Evolutionary conservation across 345 rosid species (phyloP), one percentile per base, ranked within the genome.

Genomic region (Aethionema arabicum): DNA sequence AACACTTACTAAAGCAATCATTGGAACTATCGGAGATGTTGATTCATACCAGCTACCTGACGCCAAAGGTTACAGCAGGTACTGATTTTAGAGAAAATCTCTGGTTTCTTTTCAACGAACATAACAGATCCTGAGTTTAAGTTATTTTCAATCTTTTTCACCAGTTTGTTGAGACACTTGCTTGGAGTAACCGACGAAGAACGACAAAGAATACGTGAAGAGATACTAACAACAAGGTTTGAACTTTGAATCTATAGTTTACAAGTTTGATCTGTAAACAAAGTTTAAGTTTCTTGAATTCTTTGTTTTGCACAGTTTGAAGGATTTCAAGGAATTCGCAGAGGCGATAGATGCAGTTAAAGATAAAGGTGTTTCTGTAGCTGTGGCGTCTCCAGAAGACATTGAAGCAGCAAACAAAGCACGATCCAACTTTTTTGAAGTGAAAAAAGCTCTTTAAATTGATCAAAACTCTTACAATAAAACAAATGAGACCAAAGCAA

Each of bases 1-100:
- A 65, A 74, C 88, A 8, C 88, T 93, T 21, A 73, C 89, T 37
- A 93, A 93, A 81, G 90, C 99, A 65, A 90, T 92, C 59, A 92
- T 92, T 56, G 99, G 97, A 65, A 92, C 97, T 55, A 83, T 92
- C 12, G 97, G 99, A 43, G 97, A 90, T 59, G 87, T 90, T 51
- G 97, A 92, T 82, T 64, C 97, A 11, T 92, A 92, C 75, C 99
- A 92, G 76, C 79, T 92, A 35, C 97, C 98, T 32, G 98, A 90
- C 78, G 98, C 99, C 72, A 93, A 90, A 76, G 99, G 99, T 76
- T 93, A 90, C 43, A 90, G 95, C 66, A 87, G 99, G 99, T 90
- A 82, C 36, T 11, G 15, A 33, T 4, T 33, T 35, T 15, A n/a
- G n/a, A n/a, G n/a, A n/a, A n/a, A 12, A 35, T 47, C 9, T 12